Base-by-base conservation (phyloP, 1,139 yeast species). In the Yamadazyma diospyri region DNA sequence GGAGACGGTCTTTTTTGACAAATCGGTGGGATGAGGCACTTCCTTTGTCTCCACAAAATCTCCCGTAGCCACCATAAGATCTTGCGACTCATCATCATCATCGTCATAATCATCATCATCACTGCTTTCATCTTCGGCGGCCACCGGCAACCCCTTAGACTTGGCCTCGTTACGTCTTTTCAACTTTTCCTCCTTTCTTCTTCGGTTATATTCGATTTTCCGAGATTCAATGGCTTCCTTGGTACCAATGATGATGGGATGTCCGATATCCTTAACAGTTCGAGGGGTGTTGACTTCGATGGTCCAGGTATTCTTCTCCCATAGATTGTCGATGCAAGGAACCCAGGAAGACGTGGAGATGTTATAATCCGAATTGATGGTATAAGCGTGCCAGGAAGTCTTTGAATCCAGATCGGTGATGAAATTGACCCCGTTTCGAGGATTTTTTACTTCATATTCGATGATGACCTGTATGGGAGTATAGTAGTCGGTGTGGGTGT, bases 241-340 rank as follows among this genome's bases (percentile, higher is more conserved):
- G 16, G 61, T 47, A 4, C 76, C 76, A 16, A 70, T 60, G 5
- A 68, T 50, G 34, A 69, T 59, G 0, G 73, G 61, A 24, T 61
- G 60, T 1, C 86, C 83, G 21, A 85, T 74, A 54, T 85, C 89
- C 27, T 77, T 78, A 1, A 89, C 70, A 0, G 94, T 81, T 46
- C 88, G 72, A 0, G 97, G 96, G 1, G 87, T 78, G 40, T 81
- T 77, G 11, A 94, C 67, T 48, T 87, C 94, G 11, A 94, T 57
- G 39, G 89, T 88, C 98, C 98, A 94, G 0, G 97, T 84, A 29
- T 85, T 82, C 39, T 88, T 76, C 47, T 88, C 97, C 77, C 92
- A 83, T 23, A 88, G 56, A 30, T 84, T 86, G 46, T 94, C 97
- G 4, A 92, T 71, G 52, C 98, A 94, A 0, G 99, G 99, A 29